Evolutionary conservation across 495 filamentous ascomycete genomes (phyloP).

Genomic region (Cladorrhinum samala): DNA sequence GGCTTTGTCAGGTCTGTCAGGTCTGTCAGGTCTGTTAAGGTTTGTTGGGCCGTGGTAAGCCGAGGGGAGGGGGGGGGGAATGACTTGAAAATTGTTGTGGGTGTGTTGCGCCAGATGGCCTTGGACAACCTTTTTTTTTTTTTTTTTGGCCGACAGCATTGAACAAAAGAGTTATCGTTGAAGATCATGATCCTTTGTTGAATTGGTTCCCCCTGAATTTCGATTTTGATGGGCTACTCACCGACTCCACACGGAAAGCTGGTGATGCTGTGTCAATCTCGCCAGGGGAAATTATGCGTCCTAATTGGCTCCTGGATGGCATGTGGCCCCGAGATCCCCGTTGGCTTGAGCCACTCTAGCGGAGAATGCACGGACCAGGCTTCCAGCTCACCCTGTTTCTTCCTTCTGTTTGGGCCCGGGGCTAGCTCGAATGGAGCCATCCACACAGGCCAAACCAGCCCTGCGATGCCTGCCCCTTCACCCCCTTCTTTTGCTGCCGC

Average conservation of each 20-base stretch:
- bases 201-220: neutral
- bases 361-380: slow-evolving; percentile 11
- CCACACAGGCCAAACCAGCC: neutral
- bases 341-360: neutral
- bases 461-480: neutral
- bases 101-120: too few species aligned
- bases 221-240: neutral
- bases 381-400: neutral
- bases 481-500: neutral
- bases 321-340: slow-evolving; percentile 11
- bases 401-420: neutral
- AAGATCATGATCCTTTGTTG: neutral
- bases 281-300: slow-evolving; percentile 20
- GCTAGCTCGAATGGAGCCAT: neutral
- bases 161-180: too few species aligned
- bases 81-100: too few species aligned
- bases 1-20: too few species aligned
- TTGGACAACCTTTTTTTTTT: too few species aligned
- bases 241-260: slow-evolving; percentile 1
- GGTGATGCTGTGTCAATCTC: slow-evolving; percentile 22
- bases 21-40: too few species aligned
- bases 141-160: too few species aligned
- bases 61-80: too few species aligned
- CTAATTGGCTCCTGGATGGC: slow-evolving; percentile 16
- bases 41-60: too few species aligned